Percentiles rank a stretch among this genome's conserved stretches.
Conservation (phyloP, 139 green algal species). For the Chlamydomonas sp. region DNA sequence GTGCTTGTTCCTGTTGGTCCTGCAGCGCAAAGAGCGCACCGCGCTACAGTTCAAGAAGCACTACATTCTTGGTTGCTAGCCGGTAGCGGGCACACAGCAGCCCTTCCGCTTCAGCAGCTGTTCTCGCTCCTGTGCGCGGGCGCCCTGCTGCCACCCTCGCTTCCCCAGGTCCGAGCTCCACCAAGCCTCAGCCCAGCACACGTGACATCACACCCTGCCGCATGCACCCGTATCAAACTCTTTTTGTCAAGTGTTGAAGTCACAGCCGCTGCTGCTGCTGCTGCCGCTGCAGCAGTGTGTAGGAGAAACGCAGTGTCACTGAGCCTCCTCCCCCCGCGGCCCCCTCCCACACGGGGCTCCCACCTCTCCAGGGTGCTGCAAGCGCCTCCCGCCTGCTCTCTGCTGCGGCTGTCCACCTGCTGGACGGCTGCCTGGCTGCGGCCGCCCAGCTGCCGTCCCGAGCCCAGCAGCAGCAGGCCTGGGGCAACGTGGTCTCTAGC, state of each 20-base stretch:
- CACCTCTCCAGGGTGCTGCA: not conserved
- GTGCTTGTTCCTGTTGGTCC: too few species aligned
- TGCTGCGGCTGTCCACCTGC: not conserved
- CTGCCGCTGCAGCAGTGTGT: too few species aligned
- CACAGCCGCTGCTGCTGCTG: too few species aligned
- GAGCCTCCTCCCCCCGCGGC: too few species aligned
- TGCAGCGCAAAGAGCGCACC: too few species aligned
- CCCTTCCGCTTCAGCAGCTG: conserved; percentile 21
- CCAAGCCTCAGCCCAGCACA: not conserved
- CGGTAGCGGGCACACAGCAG: not conserved
- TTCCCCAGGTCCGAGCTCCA: not conserved
- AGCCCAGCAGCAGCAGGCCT: not conserved
- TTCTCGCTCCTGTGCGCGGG: conserved; percentile 7
- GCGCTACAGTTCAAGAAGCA: not conserved
- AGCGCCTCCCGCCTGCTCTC: not conserved
- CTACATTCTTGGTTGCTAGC: not conserved
- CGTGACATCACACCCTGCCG: not conserved
- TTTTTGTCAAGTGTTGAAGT: too few species aligned
- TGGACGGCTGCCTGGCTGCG: conserved; percentile 12
- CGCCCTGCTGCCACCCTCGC: not conserved
- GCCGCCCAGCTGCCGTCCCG: not conserved
- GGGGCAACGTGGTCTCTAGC: not conserved
- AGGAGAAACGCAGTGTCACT: too few species aligned
- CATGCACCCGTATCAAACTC: too few species aligned
- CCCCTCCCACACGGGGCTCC: not conserved